Base-by-base conservation (phyloP, 2,329 filamentous ascomycete genomes). In the Colletotrichum agaves region DNA sequence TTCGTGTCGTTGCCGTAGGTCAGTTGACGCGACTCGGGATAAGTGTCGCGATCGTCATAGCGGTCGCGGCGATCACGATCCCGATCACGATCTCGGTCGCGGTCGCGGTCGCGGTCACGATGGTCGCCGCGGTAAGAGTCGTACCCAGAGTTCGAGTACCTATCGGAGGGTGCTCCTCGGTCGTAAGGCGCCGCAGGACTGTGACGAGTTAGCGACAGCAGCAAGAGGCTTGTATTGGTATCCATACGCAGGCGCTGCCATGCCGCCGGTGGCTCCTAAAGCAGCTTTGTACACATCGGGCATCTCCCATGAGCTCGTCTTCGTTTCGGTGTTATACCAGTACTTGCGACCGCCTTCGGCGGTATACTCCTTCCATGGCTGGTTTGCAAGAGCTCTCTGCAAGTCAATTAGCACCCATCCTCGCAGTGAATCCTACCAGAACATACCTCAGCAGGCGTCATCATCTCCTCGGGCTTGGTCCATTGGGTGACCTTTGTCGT, bases 291-390 rank as follows among this genome's bases (percentile, higher is more conserved):
- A 94, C 70, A 83, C 88, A 62, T 93, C 92, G 63, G 96, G 96
- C 87, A 97, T 94, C 75, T 94, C 91, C 96, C 96, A 99, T 35
- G 92, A 93, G 78, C 94, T 98, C 81, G 94, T 88, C 80, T 95
- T 94, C 49, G 93, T 94, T 79, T 97, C 91, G 37, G 90, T 92
- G 79, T 99, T 96, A 79, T 94, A 95, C 92, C 94, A 99, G 81
- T 99, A 99, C 77, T 95, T 93, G 74, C 91, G 90, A 52, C 95
- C 96, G 71, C 93, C 92, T 70, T 94, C 90, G 21, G 93, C 90
- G 27, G 91, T 93, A 76, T 97, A 96, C 79, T 97, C 93, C 75
- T 95, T 96, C 94, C 94, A 99, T 71, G 93, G 92, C 73, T 96
- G 92, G 73, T 91, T 90, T 57, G 91, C 86, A 53, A 97, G 85